Evolutionary conservation across 139 green algal species (phyloP), one percentile per base, ranked within the genome.

Genomic region (Ettlia oleoabundans): DNA sequence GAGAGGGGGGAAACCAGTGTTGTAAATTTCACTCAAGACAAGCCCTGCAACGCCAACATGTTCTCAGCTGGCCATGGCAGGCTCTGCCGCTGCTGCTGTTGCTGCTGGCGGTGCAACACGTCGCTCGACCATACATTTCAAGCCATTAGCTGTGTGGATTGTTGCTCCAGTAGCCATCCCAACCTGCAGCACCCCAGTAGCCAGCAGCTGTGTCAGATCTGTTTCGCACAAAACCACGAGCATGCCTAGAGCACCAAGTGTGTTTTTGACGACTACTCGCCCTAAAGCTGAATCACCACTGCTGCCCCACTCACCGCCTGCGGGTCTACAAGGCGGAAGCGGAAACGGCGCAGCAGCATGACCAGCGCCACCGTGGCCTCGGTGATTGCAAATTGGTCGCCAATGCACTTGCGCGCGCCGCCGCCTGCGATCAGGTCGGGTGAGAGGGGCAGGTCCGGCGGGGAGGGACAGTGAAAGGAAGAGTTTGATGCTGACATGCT

Each of bases 321-420:
- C 4, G 42, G 15, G 22, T 62, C 78, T 1, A 69, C 83, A 64
- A 91, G 84, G 2, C 58, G 65, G 62, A 91, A 90, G 22, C 43
- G 76, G 81, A 86, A 90, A 7, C 84, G 66, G 75, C 75, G 75
- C 42, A 98, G 78, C 65, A 98, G 85, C 95, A 99, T 98, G 13
- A 92, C 87, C 33, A 97, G 47, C 5, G 90, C 88, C 30, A 98
- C 92, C 1, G 88, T 90, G 8, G 93, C 93, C 88, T 98, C 95
- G 38, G 95, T 89, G 71, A 98, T 67, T 0, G 97, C 97, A 91
- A 99, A 99, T 87, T 99, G 97, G 88, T 99, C 97, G 26, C 97
- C 97, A 21, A 99, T 90, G 83, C 97, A 99, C 87, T 99, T 99
- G 69, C 97, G 91, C 8, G 91, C 84, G 24, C 97, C 97, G 38